Percentiles rank a stretch among this genome's conserved stretches.
Evolutionary conservation across 2,329 filamentous ascomycete genomes (phyloP).

Genomic region (Beauveria bassiana): DNA sequence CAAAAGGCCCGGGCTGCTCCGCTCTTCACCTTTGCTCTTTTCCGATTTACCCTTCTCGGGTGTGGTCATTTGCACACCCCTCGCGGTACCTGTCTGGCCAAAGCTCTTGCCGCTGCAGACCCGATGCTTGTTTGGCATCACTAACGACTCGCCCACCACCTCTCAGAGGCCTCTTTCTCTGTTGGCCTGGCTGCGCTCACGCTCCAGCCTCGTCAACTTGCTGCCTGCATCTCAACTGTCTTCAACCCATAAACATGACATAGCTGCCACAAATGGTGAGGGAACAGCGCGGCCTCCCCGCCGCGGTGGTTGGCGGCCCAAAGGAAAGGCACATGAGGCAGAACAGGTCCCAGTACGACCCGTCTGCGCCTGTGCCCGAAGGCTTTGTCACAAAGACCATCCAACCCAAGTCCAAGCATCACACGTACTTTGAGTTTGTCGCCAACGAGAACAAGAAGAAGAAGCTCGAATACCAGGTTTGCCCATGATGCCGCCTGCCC

Average conservation of each 20-base stretch:
- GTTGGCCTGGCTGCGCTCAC: neutral
- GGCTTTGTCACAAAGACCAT: conserved; percentile 31
- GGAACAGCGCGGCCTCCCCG: conserved; percentile 26
- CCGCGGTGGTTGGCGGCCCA: conserved; percentile 23
- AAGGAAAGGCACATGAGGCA: conserved; percentile 29
- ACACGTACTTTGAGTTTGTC: conserved; percentile 56
- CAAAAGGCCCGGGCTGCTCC: conserved; percentile 1
- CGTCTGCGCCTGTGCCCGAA: conserved; percentile 25
- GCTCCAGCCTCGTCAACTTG: neutral
- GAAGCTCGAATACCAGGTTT: conserved; percentile 55
- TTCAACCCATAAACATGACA: conserved; percentile 3
- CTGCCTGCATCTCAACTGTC: neutral
- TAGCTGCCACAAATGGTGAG: conserved; percentile 26
- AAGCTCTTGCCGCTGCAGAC: neutral
- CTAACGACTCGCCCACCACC: neutral
- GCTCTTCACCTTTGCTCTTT: neutral
- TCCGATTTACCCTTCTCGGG: neutral
- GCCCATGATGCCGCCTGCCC: conserved; percentile 1
- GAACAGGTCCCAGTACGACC: conserved; percentile 25
- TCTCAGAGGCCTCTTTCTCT: neutral
- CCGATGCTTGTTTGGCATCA: neutral
- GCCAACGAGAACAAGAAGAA: conserved; percentile 58
- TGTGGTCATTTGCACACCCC: conserved; percentile 4
- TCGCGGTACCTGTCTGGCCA: conserved; percentile 2
- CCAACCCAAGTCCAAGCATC: conserved; percentile 45